Conservation (phyloP, 2,329 filamentous ascomycete genomes). For the Colletotrichum echinochloae region DNA sequence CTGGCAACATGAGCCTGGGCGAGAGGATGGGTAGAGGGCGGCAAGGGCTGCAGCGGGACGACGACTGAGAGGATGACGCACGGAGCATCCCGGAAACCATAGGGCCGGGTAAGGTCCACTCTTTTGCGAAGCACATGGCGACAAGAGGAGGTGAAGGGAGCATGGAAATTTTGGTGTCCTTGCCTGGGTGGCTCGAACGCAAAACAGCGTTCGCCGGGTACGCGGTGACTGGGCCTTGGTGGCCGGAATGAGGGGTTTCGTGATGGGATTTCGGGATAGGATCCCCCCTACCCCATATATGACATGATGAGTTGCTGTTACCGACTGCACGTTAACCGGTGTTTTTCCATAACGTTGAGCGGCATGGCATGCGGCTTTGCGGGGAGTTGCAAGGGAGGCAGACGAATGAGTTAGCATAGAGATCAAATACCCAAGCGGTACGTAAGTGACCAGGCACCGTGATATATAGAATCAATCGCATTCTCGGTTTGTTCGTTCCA, state of each 20-base stretch:
- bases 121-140: not conserved
- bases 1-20: constrained; percentile 62
- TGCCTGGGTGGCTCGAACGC: not conserved
- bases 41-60: constrained; percentile 59
- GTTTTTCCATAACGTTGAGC: not conserved
- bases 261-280: not conserved
- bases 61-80: constrained; percentile 50
- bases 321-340: not conserved
- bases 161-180: not conserved
- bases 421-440: constrained; percentile 1
- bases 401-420: not conserved
- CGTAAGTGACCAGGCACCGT: not conserved
- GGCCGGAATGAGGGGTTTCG: not conserved
- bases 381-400: not conserved
- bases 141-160: not conserved
- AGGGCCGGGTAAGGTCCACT: not conserved
- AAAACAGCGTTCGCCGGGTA: not conserved
- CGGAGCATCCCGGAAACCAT: not conserved
- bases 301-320: not conserved
- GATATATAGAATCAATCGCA: not conserved
- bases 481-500: not conserved
- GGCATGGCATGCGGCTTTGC: not conserved
- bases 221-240: constrained; percentile 4
- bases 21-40: constrained; percentile 64
- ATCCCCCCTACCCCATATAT: constrained; percentile 6